phyloP scores from a whole-genome alignment of 805 yeast genomes.

The Spathaspora passalidarum region DNA sequence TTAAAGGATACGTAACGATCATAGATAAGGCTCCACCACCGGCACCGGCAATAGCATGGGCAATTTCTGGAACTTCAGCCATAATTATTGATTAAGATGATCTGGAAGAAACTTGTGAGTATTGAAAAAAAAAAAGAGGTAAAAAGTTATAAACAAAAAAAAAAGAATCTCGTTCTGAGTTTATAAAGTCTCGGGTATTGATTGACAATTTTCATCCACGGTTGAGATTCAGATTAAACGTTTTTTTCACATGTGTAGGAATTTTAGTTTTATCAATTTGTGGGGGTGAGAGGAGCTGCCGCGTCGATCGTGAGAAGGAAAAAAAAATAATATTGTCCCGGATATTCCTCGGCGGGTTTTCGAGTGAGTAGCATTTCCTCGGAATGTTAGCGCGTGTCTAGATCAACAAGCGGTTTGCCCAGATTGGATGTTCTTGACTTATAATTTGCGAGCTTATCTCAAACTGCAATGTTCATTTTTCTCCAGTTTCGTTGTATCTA shows the following conservation, averaged over 20 bases:
- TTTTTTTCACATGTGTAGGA: not conserved
- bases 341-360: not conserved
- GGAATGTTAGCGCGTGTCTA: too few relatives aligned
- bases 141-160: not conserved
- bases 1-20: conserved; percentile 86
- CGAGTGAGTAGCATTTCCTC: too few relatives aligned
- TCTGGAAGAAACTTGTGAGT: not conserved
- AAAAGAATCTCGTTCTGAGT: not conserved
- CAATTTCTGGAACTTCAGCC: conserved; percentile 48
- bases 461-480: too few relatives aligned
- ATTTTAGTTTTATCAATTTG: not conserved
- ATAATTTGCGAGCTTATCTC: too few relatives aligned
- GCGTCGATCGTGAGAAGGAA: not conserved
- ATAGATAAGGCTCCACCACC: conserved; percentile 88
- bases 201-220: not conserved
- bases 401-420: too few relatives aligned
- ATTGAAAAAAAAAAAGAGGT: not conserved
- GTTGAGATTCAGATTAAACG: not conserved
- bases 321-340: too few relatives aligned
- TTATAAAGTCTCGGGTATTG: not conserved
- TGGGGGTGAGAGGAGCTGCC: not conserved
- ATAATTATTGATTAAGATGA: too few relatives aligned
- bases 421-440: too few relatives aligned
- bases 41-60: conserved; percentile 94
- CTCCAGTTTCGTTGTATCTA: too few relatives aligned